Evolutionary conservation across 768 basidiomycete genomes (phyloP).

Genomic region (Phlebiopsis flavidoalba): DNA sequence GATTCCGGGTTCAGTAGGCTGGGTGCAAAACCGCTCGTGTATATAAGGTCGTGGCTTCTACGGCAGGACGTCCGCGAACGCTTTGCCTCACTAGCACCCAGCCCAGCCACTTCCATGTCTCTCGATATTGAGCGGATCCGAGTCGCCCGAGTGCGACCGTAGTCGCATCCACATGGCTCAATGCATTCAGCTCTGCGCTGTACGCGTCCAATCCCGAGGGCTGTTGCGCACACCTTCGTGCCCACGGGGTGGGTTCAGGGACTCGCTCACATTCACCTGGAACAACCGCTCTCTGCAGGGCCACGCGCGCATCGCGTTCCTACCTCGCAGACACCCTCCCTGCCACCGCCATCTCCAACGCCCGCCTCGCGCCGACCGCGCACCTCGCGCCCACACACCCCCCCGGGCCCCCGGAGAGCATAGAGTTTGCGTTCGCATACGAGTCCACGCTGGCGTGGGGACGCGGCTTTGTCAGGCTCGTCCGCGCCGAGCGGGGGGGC

Average conservation of each 20-base stretch:
- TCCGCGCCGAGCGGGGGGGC: conserved; percentile 11
- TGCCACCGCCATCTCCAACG: conserved; percentile 14
- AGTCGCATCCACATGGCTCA: conserved; percentile 23
- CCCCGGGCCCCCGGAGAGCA: conserved; percentile 17
- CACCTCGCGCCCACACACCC: conserved; percentile 14
- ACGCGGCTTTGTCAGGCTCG: conserved; percentile 30
- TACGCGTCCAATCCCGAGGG: conserved; percentile 19
- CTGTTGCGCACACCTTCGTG: conserved; percentile 24
- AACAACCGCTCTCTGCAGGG: conserved; percentile 33
- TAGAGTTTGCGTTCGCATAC: conserved; percentile 35
- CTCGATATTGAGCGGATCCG: background rate
- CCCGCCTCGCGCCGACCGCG: conserved; percentile 24
- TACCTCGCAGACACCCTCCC: conserved; percentile 17
- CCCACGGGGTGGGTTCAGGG: conserved; percentile 35
- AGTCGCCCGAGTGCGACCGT: background rate
- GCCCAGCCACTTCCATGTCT: background rate
- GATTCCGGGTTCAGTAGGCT: background rate
- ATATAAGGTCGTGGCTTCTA: background rate
- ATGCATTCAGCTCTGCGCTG: conserved; percentile 16
- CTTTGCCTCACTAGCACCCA: background rate
- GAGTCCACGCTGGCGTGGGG: conserved; percentile 29
- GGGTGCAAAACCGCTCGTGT: background rate
- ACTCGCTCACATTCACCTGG: conserved; percentile 41
- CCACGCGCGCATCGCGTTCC: conserved; percentile 25
- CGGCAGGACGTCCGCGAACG: background rate